phyloP scores from a whole-genome alignment of 2,329 filamentous ascomycete species.

The Neonectria faginata region DNA sequence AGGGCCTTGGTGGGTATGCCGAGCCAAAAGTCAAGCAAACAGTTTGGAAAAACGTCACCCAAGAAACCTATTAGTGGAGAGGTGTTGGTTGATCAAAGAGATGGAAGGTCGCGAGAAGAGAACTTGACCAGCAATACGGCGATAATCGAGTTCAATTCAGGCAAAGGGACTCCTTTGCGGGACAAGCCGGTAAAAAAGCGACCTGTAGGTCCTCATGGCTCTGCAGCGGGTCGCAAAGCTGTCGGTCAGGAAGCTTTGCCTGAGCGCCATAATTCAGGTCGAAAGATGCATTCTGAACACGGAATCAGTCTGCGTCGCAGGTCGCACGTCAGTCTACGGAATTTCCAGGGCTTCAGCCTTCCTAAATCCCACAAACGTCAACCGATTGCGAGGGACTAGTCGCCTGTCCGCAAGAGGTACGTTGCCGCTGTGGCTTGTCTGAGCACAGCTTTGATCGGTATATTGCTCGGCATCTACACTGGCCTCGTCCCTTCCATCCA shows the following conservation, averaged over 20 bases:
- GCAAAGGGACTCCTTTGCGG: neutral
- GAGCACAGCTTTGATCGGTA: constrained; percentile 77
- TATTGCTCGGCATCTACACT: constrained; percentile 80
- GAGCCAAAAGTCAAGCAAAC: constrained; percentile 32
- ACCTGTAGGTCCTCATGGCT: constrained; percentile 15
- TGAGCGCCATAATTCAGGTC: constrained; percentile 41
- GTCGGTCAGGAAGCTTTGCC: constrained; percentile 42
- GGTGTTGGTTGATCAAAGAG: neutral
- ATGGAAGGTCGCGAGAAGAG: constrained; percentile 5
- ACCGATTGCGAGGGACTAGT: constrained; percentile 80
- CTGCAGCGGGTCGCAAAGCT: constrained; percentile 27
- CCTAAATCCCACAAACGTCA: constrained; percentile 68
- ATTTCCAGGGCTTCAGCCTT: constrained; percentile 63
- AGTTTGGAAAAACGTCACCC: neutral
- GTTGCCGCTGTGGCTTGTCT: constrained; percentile 76
- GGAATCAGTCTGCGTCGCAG: constrained; percentile 60
- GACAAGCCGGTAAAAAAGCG: constrained; percentile 5
- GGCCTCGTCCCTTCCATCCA: constrained; percentile 84
- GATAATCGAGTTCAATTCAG: constrained; percentile 1
- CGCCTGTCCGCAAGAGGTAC: constrained; percentile 73
- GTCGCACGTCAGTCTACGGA: constrained; percentile 66
- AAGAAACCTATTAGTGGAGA: neutral
- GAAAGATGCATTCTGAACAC: constrained; percentile 46
- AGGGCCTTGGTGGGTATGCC: constrained; percentile 26
- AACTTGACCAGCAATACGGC: constrained; percentile 8